Evolutionary conservation across 805 yeast genomes (phyloP).

Genomic region (Saturnispora ahearnii): DNA sequence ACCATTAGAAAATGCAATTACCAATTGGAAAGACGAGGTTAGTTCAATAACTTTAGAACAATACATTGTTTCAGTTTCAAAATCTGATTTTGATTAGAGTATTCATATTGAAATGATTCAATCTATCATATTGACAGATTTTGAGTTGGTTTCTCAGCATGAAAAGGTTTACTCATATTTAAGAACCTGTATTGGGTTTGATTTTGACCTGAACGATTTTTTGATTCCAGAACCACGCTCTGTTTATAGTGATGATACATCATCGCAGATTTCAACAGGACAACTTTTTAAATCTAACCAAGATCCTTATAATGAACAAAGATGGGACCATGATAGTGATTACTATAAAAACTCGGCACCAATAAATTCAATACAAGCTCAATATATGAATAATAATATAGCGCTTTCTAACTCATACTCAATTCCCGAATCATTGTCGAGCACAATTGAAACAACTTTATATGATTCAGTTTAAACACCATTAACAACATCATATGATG

Average conservation of each 20-base stretch:
- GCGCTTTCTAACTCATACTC: not conserved
- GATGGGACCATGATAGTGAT: not conserved
- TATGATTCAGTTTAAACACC: not conserved
- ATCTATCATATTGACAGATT: constrained; percentile 3
- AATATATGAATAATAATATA: not conserved
- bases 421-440: not conserved
- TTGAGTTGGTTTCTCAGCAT: not conserved
- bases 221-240: not conserved
- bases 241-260: not conserved
- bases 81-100: not conserved
- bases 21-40: not conserved
- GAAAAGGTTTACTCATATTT: not conserved
- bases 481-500: not conserved
- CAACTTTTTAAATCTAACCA: not conserved
- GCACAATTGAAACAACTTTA: not conserved
- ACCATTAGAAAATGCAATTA: not conserved
- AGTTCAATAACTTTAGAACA: not conserved
- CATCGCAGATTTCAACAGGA: not conserved
- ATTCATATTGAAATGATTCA: constrained; percentile 2
- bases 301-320: not conserved
- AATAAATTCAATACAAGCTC: not conserved
- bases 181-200: constrained; percentile 1
- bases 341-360: not conserved
- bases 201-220: not conserved
- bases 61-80: constrained; percentile 2